A percentile compares a stretch with the other conserved stretches of the same genome.
Evolutionary conservation across 2,329 filamentous ascomycete species (phyloP).

Genomic region (Penicillium corylophilum): DNA sequence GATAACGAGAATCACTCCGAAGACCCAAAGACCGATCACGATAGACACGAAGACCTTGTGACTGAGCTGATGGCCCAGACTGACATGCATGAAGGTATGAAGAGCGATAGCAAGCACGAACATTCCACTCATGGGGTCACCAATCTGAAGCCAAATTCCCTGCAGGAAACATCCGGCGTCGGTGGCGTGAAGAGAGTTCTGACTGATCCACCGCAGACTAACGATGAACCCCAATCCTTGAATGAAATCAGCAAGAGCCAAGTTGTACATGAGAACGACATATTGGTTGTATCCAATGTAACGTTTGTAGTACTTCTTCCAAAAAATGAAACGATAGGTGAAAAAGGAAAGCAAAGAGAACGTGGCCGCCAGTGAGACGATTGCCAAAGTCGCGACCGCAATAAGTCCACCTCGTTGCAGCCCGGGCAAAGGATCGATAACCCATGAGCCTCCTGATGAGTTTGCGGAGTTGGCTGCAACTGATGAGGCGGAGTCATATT

Average conservation of each 20-base stretch:
- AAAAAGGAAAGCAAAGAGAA: constrained; percentile 14
- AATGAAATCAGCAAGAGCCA: constrained; percentile 49
- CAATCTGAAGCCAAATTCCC: constrained; percentile 50
- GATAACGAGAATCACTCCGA: constrained; percentile 45
- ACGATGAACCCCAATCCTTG: constrained; percentile 48
- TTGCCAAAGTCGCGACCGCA: constrained; percentile 7
- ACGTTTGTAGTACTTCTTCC: constrained; percentile 16
- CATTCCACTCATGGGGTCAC: constrained; percentile 48
- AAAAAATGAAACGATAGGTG: constrained; percentile 19
- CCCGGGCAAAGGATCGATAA: constrained; percentile 14
- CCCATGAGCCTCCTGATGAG: constrained; percentile 11
- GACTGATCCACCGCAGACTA: constrained; percentile 44
- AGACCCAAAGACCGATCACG: constrained; percentile 44
- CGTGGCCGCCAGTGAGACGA: constrained; percentile 10
- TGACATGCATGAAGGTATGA: constrained; percentile 48
- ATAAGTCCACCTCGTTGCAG: constrained; percentile 13
- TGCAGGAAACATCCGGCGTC: constrained; percentile 47
- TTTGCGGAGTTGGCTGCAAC: constrained; percentile 18
- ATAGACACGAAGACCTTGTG: constrained; percentile 42
- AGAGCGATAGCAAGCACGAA: constrained; percentile 51
- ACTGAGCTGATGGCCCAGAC: constrained; percentile 43
- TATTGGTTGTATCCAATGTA: constrained; percentile 47
- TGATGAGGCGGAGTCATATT: constrained; percentile 3
- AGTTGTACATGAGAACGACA: constrained; percentile 50
- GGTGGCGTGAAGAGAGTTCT: constrained; percentile 41